These are phyloP conservation scores for Daphne laureola DNA, from an alignment of 441 rosid species.

Conservation along the genomic window DNA sequence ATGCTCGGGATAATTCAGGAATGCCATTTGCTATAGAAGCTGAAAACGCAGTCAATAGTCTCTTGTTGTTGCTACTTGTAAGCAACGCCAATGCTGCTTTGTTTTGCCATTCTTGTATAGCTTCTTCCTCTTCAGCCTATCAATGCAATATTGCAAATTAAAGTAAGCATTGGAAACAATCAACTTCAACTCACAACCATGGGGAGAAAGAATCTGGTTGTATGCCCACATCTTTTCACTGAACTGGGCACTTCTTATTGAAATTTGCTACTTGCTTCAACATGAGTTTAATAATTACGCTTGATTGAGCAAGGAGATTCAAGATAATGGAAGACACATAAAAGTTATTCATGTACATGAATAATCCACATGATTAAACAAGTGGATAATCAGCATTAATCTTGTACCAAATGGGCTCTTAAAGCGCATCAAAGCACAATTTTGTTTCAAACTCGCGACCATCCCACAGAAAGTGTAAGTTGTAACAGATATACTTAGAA, in stretches of 20 bases:
- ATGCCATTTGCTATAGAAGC: conserved; percentile 38
- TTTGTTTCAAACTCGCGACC: too few relatives aligned
- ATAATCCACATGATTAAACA: too few relatives aligned
- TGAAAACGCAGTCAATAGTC: conserved; percentile 38
- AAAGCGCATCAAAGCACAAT: too few relatives aligned
- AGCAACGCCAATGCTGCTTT: conserved; percentile 36
- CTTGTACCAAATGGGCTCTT: too few relatives aligned
- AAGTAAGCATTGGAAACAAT: conserved; percentile 1
- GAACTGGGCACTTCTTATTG: background rate
- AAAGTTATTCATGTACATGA: too few relatives aligned
- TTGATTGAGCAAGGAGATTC: too few relatives aligned
- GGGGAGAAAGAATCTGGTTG: conserved; percentile 1
- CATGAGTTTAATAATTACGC: too few relatives aligned
- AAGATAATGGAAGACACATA: too few relatives aligned
- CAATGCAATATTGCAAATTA: background rate
- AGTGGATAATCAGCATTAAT: too few relatives aligned
- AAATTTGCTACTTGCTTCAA: background rate
- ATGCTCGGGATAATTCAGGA: conserved; percentile 37
- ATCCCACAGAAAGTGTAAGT: too few relatives aligned
- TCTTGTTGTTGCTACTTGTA: conserved; percentile 20
- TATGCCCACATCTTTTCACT: background rate
- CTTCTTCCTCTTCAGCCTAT: conserved; percentile 44
- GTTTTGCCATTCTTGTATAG: conserved; percentile 36
- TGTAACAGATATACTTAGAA: too few relatives aligned
- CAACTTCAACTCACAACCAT: background rate